Evolutionary conservation across 352 stramenopile species (phyloP), one percentile per base, ranked within the genome.

Genomic region (Globisporangium spinosum): DNA sequence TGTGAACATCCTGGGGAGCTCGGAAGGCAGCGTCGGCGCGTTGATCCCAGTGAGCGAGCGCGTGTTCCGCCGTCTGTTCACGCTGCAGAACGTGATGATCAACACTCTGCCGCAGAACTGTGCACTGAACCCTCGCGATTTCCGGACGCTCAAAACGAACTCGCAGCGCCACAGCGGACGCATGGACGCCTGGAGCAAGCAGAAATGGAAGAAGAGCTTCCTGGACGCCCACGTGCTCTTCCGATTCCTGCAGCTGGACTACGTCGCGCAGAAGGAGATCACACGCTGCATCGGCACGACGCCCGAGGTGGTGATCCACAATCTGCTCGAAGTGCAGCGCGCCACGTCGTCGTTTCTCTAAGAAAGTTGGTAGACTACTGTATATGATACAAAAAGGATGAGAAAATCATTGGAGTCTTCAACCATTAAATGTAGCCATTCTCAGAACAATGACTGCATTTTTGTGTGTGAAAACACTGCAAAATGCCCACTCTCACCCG

Each of bases 151-250:
- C 59, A 89, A 92, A 74, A 73, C 82, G 15, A 92, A 94, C 62
- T 77, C 73, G 1, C 75, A 83, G 35, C 77, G 73, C n/a, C 74
- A 79, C 53, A 88, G 76, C 32, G 88, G 88, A 8, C 74, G 88
- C 25, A 69, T 81, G 0, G 88, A 95, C 59, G 88, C 84, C 17
- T 95, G 88, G 88, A 90, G 76, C 73, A 95, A 92, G 74, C 87
- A 93, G 54, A 95, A 95, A 74, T 93, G 85, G 82, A 94, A 95
- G 62, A 95, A 95, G 77, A 91, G 85, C 49, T 95, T 95, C 65
- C 63, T 95, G 62, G 88, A 95, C 60, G 83, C 77, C 1, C 78
- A 89, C 1, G 85, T 96, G 70, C 71, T 97, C 20, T 88, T 91
- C 58, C 83, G 80, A 23, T 97, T 95, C 68, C 70, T 94, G 35